Evolutionary conservation across 768 basidiomycete genomes (phyloP), one percentile per base, ranked within the genome.

Genomic region (Termitomyces sp.): DNA sequence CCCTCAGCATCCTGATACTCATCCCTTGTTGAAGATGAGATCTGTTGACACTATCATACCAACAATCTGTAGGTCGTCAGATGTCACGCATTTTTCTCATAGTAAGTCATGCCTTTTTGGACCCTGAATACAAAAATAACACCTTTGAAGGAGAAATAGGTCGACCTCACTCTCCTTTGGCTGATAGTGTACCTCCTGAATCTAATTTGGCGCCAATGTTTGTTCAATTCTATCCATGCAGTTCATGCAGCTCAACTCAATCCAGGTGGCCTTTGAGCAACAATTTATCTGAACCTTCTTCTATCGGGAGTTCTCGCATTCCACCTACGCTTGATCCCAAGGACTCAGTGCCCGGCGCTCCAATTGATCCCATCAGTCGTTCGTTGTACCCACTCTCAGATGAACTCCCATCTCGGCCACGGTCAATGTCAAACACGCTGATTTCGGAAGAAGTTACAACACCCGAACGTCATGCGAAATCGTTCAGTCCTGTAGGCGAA

Each of bases 11-110:
- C 89, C 90, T 0, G 57, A 68, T 13, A 81, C 72, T 33, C 93
- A 95, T 65, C 82, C 86, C 0, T 59, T 95, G 66, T 67, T 93
- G 65, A 94, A 93, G 81, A 75, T 94, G 71, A 85, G 75, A 65
- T 75, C 74, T 0, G 60, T 75, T 1, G 78, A 80, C 18, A 77
- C 81, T 3, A 66, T 77, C 16, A 67, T 77, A 50, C 75, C 75
- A 0, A 69, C 69, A 2, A 70, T 74, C 1, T 68, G 69, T 55
- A 64, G 70, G 8, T 46, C 56, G 37, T n/a, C 26, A 52, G 26
- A 18, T 3, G 37, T 13, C 6, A 39, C 24, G 26, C 12, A 18
- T 28, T n/a, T 12, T 26, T 12, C 34, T 18, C 10, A 39, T 16
- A n/a, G n/a, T 10, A n/a, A 13, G 51, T 52, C 51, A 4, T 5